A percentile compares a stretch with the other conserved stretches of the same genome.
Evolutionary conservation across 2,329 filamentous ascomycete species (phyloP).

Genomic region (Dothideomycetes sp.): DNA sequence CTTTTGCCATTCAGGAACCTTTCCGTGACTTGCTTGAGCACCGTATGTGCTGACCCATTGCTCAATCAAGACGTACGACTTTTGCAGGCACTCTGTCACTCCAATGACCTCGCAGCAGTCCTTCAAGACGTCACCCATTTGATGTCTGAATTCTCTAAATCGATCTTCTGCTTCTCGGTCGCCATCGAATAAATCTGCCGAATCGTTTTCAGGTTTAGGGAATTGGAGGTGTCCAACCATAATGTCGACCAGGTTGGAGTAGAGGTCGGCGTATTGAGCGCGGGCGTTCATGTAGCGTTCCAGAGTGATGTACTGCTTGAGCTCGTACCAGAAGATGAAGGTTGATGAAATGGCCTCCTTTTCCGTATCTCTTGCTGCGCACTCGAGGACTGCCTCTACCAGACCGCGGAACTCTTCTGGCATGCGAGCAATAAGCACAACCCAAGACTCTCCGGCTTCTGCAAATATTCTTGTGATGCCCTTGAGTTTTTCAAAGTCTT

Average conservation of each 20-base stretch:
- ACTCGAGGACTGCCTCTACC: slow-evolving; percentile 87
- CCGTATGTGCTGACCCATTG: slow-evolving; percentile 79
- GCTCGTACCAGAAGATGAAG: slow-evolving; percentile 95
- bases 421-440: slow-evolving; percentile 77
- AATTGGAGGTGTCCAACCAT: slow-evolving; percentile 86
- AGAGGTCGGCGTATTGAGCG: slow-evolving; percentile 66
- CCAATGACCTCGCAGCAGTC: slow-evolving; percentile 95
- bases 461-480: slow-evolving; percentile 83
- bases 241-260: slow-evolving; percentile 81
- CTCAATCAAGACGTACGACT: slow-evolving; percentile 78
- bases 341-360: slow-evolving; percentile 87
- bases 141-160: slow-evolving; percentile 90
- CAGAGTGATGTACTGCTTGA: slow-evolving; percentile 90
- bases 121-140: slow-evolving; percentile 96
- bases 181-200: slow-evolving; percentile 81
- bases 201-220: slow-evolving; percentile 61
- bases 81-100: slow-evolving; percentile 78
- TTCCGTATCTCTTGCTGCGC: slow-evolving; percentile 75
- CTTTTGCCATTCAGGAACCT: slow-evolving; percentile 91
- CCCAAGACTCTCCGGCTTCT: slow-evolving; percentile 90
- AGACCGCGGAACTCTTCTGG: slow-evolving; percentile 71
- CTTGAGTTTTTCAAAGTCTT: slow-evolving; percentile 78
- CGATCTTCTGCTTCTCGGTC: slow-evolving; percentile 94
- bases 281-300: slow-evolving; percentile 81
- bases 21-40: slow-evolving; percentile 57